Percentiles rank a stretch among this genome's conserved stretches.
These are phyloP conservation scores for Yamadazyma taylorii DNA, from an alignment of 1,139 yeast genomes.

Conservation along the genomic window DNA sequence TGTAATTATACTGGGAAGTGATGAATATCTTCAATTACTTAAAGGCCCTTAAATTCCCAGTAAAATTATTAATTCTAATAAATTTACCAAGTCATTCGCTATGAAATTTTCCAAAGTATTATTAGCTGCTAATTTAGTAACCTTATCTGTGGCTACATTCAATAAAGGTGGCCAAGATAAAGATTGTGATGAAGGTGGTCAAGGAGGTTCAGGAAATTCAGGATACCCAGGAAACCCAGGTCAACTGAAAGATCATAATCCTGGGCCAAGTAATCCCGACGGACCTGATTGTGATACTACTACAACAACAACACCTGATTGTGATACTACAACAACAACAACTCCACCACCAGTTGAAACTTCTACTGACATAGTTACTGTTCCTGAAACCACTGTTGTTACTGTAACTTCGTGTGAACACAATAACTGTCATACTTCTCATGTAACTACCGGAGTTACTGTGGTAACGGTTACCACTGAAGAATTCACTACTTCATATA, in stretches of 20 bases:
- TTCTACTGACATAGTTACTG: constrained; percentile 6
- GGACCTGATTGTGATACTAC: constrained; percentile 12
- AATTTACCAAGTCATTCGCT: constrained; percentile 4
- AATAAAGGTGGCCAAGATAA: constrained; percentile 4
- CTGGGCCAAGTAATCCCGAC: not conserved
- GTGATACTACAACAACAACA: constrained; percentile 1
- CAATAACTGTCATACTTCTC: constrained; percentile 18
- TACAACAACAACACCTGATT: constrained; percentile 17
- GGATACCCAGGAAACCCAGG: not conserved
- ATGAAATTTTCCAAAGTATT: constrained; percentile 12
- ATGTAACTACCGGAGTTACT: constrained; percentile 30
- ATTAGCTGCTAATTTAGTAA: constrained; percentile 10
- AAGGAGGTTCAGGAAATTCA: not conserved
- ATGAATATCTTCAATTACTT: not conserved
- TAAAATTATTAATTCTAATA: not conserved
- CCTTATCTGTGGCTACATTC: constrained; percentile 11
- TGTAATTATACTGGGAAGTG: too few relatives aligned
- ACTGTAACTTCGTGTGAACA: constrained; percentile 24
- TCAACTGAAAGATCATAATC: not conserved
- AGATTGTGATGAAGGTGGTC: constrained; percentile 2
- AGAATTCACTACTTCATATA: constrained; percentile 21
- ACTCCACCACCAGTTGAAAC: constrained; percentile 4
- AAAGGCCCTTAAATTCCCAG: not conserved
- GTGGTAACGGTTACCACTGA: constrained; percentile 17
- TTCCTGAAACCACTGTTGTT: constrained; percentile 17